Conservation (phyloP, 805 yeast species). For the Middelhovenomyces tepae region DNA sequence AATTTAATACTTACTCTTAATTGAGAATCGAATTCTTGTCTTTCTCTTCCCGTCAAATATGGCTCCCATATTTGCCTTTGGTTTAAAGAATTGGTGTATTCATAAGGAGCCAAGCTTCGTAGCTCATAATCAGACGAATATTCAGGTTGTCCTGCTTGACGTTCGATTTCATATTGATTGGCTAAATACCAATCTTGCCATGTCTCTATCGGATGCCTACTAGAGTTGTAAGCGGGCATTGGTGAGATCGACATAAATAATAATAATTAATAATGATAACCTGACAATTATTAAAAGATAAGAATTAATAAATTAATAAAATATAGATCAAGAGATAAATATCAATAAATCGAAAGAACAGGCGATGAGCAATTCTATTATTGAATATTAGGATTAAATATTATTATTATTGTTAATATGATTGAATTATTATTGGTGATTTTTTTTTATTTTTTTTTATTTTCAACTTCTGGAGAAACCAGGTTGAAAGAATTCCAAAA, state of each 20-base stretch:
- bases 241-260: neutral
- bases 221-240: slow-evolving; percentile 16
- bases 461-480: no score
- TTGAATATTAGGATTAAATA: neutral
- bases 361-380: neutral
- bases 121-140: slow-evolving; percentile 9
- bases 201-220: slow-evolving; percentile 22
- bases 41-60: slow-evolving; percentile 21
- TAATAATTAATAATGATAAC: neutral
- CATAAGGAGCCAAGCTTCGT: slow-evolving; percentile 21
- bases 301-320: neutral
- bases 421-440: neutral
- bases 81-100: slow-evolving; percentile 23
- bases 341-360: neutral
- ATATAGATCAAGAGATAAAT: neutral
- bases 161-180: slow-evolving; percentile 13
- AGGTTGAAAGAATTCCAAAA: no score
- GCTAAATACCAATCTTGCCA: slow-evolving; percentile 25
- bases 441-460: no score
- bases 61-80: slow-evolving; percentile 25
- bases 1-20: slow-evolving; percentile 15
- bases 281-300: neutral
- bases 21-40: slow-evolving; percentile 23
- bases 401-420: neutral
- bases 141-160: slow-evolving; percentile 8